Percentiles rank a stretch among this genome's conserved stretches.
phyloP scores from a whole-genome alignment of 2,329 filamentous ascomycete species.

The Talaromyces sp. region DNA sequence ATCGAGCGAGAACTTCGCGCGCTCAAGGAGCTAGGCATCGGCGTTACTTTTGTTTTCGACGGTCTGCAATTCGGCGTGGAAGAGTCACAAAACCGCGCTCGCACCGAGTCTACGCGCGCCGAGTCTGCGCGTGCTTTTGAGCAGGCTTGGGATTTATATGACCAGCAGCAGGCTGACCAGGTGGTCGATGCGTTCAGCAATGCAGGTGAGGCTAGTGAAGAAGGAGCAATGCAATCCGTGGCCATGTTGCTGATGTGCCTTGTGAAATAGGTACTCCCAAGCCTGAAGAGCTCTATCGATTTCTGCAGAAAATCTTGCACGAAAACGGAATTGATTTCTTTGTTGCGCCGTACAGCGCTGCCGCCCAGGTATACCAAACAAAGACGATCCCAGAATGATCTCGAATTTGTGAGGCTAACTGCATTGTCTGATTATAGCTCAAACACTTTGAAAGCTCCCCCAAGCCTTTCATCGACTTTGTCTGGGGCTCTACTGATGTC shows the following conservation, averaged over 20 bases:
- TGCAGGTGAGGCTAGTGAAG: slow-evolving; percentile 54
- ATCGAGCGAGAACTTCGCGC: slow-evolving; percentile 70
- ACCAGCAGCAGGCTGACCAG: slow-evolving; percentile 68
- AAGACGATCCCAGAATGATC: neutral
- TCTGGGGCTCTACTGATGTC: slow-evolving; percentile 79
- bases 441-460: slow-evolving; percentile 70
- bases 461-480: slow-evolving; percentile 62
- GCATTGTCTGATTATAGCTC: slow-evolving; percentile 37
- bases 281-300: slow-evolving; percentile 66
- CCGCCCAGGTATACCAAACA: slow-evolving; percentile 63
- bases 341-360: slow-evolving; percentile 81
- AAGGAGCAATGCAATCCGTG: neutral
- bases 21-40: slow-evolving; percentile 64
- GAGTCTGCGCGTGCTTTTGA: slow-evolving; percentile 64
- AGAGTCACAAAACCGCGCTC: slow-evolving; percentile 56
- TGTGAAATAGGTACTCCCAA: slow-evolving; percentile 57
- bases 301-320: slow-evolving; percentile 68
- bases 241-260: neutral
- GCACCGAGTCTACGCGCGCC: slow-evolving; percentile 57
- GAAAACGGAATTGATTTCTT: slow-evolving; percentile 66
- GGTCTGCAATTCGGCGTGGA: slow-evolving; percentile 75
- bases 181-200: slow-evolving; percentile 84
- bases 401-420: slow-evolving; percentile 1
- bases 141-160: slow-evolving; percentile 82
- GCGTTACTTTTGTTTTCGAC: slow-evolving; percentile 87